phyloP scores from a whole-genome alignment of 2,329 filamentous ascomycete species.

The Cladosporium halotolerans region DNA sequence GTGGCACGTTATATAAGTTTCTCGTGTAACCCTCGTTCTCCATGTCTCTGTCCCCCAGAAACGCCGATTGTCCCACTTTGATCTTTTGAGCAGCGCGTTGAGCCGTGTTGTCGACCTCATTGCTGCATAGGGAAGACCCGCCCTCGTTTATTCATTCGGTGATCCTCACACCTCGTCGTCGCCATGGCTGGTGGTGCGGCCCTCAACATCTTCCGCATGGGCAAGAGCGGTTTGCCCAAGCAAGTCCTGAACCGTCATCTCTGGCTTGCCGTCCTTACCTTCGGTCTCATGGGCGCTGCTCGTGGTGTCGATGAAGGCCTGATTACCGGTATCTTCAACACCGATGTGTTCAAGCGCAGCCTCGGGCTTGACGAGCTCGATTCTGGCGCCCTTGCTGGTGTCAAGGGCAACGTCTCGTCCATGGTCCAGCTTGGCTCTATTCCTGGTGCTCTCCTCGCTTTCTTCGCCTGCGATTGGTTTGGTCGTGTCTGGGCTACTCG shows the following conservation, averaged over 20 bases:
- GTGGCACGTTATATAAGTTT: background rate
- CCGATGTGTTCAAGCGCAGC: slow-evolving; percentile 52
- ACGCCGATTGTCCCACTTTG: background rate
- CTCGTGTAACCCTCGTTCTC: background rate
- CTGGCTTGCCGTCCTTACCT: slow-evolving; percentile 61
- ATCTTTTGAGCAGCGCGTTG: background rate
- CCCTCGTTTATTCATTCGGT: background rate
- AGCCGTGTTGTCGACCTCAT: background rate
- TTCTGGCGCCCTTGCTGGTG: slow-evolving; percentile 52
- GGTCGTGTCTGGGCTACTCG: slow-evolving; percentile 39
- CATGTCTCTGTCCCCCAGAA: slow-evolving; percentile 2
- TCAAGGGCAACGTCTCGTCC: slow-evolving; percentile 64
- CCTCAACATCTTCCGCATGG: slow-evolving; percentile 29
- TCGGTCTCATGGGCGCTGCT: slow-evolving; percentile 60
- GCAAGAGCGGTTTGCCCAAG: slow-evolving; percentile 58
- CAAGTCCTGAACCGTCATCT: slow-evolving; percentile 69
- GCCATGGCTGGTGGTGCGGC: slow-evolving; percentile 17
- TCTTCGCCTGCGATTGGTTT: slow-evolving; percentile 41
- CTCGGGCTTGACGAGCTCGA: slow-evolving; percentile 53
- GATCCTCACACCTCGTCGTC: background rate
- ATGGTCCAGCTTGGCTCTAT: slow-evolving; percentile 77
- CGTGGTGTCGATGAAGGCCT: slow-evolving; percentile 71
- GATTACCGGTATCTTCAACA: slow-evolving; percentile 51
- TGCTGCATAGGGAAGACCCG: slow-evolving; percentile 5
- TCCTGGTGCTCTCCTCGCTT: slow-evolving; percentile 58